These are phyloP conservation scores for Diaporthe caulivora DNA, from an alignment of 2,329 filamentous ascomycete genomes.

Conservation along the genomic window DNA sequence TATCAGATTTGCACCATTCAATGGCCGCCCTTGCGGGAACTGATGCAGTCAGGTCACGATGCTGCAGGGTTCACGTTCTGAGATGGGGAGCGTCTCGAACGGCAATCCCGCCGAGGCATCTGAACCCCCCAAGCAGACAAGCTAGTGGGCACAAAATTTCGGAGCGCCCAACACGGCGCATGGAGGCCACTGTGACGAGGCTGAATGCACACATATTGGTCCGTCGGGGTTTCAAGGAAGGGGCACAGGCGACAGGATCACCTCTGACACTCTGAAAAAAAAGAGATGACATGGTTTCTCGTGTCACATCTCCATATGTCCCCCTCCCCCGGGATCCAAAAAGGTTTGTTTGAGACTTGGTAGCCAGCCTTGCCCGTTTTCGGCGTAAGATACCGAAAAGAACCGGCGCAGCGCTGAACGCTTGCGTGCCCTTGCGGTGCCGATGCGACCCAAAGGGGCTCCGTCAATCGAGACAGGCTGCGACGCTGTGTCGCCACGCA, in stretches of 20 bases:
- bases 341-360: conserved; percentile 32
- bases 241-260: conserved; percentile 30
- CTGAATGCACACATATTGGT: conserved; percentile 32
- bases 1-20: conserved; percentile 25
- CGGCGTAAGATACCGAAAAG: conserved; percentile 27
- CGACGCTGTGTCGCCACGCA: conserved; percentile 31
- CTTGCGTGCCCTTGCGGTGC: conserved; percentile 20
- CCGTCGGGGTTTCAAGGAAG: conserved; percentile 25
- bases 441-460: conserved; percentile 29
- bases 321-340: neutral
- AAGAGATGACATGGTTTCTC: conserved; percentile 30
- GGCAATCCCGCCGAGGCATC: conserved; percentile 38
- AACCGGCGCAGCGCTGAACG: conserved; percentile 22
- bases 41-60: conserved; percentile 27
- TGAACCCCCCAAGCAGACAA: conserved; percentile 33
- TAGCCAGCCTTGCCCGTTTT: conserved; percentile 24
- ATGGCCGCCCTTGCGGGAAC: conserved; percentile 26
- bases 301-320: conserved; percentile 17
- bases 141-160: conserved; percentile 34
- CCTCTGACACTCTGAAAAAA: conserved; percentile 30
- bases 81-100: conserved; percentile 26
- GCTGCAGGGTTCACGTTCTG: conserved; percentile 28
- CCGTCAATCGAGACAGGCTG: conserved; percentile 31
- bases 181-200: conserved; percentile 35
- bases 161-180: conserved; percentile 26